Base-by-base conservation (phyloP, 208 protist genomes). In the Crithidia brevicula region DNA sequence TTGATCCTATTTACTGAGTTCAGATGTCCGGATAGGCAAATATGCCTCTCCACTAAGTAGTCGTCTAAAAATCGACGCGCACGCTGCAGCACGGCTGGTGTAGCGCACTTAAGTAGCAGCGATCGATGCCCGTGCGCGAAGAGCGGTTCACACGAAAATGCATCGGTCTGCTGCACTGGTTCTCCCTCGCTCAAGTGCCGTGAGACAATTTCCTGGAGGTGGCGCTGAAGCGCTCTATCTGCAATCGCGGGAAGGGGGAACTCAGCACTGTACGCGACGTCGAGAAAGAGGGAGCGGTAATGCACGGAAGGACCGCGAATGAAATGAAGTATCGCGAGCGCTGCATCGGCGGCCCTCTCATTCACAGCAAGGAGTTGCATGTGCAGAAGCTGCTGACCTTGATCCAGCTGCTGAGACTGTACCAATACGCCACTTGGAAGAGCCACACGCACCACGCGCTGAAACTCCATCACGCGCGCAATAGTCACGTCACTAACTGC, bases 201-300 rank as follows among this genome's bases (percentile, higher is more conserved):
- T 43, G 18, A 4, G n/a, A n/a, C n/a, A n/a, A n/a, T n/a, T n/a
- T 23, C 9, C 38, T 64, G 40, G 4, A 64, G 40, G 3, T 43
- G 31, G 28, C 31, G 18, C 43, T 53, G 43, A 38, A 64, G 28
- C 30, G 43, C 2, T 13, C 52, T 64, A 43, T 64, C 40, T 15
- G 38, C 58, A 25, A 52, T 23, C 13, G 58, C n/a, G 5, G 58
- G 58, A 1, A 64, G 42, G 20, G 43, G 58, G n/a, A 52, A 64
- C 30, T 64, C 58, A 1, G 40, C 58, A 22, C 31, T 49, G 28
- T 64, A 52, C 28, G 45, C 58, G 43, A 42, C 58, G 10, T 64
- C 43, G 28, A 52, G 30, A 40, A 62, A 62, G 43, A 64, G 58
- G 2, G 53, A 9, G n/a, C 53, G 36, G 36, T 47, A 46, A 31